Base-by-base conservation (phyloP, 352 stramenopile species). In the Pythium volutum region DNA sequence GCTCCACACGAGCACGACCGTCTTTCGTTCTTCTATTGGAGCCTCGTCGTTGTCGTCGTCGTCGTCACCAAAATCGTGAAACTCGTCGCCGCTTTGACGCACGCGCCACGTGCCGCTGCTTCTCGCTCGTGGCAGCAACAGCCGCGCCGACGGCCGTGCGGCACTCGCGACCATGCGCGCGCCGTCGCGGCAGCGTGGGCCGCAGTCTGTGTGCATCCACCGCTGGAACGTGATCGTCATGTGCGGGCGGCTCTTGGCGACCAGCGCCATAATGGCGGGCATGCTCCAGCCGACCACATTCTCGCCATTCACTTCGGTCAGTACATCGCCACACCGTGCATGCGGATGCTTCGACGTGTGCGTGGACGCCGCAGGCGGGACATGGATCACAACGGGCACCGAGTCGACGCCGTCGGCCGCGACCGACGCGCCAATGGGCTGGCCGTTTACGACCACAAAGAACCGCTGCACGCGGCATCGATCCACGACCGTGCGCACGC, bases 221-320 rank as follows among this genome's bases (percentile, higher is more conserved):
- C 78, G 81, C 59, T 88, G 75, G 20, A 90, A 88, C 6, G 71
- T 88, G 46, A 90, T 62, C 25, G 55, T 74, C 42, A 84, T 26
- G 20, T 77, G 77, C 7, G 70, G 67, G 29, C 64, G 64, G 11
- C 71, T 71, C 10, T 64, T 53, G 10, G 67, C 56, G 1, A 88
- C 51, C 36, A 78, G 69, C 41, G 75, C 70, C 47, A 76, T 75
- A 18, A 75, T 68, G 10, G 63, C 39, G 4, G 57, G 57, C 0
- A 90, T 64, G n/a, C 78, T 75, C 48, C 70, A 59, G 6, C 73
- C 54, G 20, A 87, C 58, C 23, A 77, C 55, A n/a, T 81, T 76
- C 22, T 77, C 67, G 22, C 71, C 74, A 39, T 91, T 87, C 11
- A 88, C 77, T 31, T 71, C 77, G 14, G 83, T 69, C 16, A 88